Percentiles rank a stretch among this genome's conserved stretches.
Conservation (phyloP, 2,329 filamentous ascomycete genomes). For the Orbilia ellipsospora region DNA sequence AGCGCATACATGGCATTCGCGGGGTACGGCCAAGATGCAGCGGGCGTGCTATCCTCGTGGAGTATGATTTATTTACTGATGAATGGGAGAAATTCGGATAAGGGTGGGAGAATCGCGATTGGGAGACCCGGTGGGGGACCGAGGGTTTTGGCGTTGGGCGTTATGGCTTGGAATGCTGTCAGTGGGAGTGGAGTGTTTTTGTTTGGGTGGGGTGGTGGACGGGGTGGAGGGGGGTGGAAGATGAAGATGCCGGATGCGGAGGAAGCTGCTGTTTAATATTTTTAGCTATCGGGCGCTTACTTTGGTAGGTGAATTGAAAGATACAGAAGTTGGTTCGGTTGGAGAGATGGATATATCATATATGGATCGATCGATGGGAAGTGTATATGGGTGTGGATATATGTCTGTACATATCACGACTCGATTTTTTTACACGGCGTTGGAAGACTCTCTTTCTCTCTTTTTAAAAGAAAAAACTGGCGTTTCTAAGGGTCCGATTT, state of each 20-base stretch:
- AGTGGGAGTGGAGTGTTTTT: slow-evolving; percentile 50
- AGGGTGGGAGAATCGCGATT: slow-evolving; percentile 33
- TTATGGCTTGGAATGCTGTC: slow-evolving; percentile 51
- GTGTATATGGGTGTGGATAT: too few relatives aligned
- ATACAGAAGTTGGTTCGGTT: too few relatives aligned
- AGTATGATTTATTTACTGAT: slow-evolving; percentile 58
- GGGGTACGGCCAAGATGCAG: slow-evolving; percentile 56
- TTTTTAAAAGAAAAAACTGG: too few relatives aligned
- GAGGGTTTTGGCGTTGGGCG: slow-evolving; percentile 25
- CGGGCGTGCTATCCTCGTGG: slow-evolving; percentile 57
- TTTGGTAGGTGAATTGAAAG: too few relatives aligned
- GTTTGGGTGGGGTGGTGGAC: slow-evolving; percentile 43
- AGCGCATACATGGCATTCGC: slow-evolving; percentile 58
- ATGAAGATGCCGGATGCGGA: slow-evolving; percentile 50
- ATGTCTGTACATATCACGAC: too few relatives aligned
- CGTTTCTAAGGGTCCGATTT: too few relatives aligned
- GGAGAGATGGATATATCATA: too few relatives aligned
- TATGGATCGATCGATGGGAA: too few relatives aligned
- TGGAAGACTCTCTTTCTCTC: too few relatives aligned
- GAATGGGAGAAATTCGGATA: slow-evolving; percentile 39
- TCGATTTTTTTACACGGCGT: too few relatives aligned
- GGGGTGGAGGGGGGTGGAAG: slow-evolving; percentile 39
- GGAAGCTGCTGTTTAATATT: slow-evolving; percentile 7
- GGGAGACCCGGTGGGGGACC: slow-evolving; percentile 35
- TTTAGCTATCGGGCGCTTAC: too few relatives aligned